phyloP scores from a whole-genome alignment of 345 rosid species.

The Gossypium rotundifolium region DNA sequence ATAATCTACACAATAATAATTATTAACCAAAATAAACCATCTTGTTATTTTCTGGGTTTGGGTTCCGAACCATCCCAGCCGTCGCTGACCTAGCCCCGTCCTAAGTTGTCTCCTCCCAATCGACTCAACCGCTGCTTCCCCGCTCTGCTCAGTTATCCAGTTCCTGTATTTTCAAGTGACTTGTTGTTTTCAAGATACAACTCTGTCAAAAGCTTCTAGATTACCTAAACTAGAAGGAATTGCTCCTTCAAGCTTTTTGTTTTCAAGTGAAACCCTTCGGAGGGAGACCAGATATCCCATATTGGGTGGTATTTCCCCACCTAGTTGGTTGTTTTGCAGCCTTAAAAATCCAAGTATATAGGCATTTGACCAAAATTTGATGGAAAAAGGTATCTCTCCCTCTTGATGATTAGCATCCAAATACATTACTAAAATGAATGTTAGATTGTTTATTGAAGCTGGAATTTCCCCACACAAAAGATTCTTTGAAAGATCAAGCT shows the following conservation, averaged over 20 bases:
- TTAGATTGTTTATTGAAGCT: constrained; percentile 28
- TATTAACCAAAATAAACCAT: no score
- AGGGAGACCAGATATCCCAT: constrained; percentile 36
- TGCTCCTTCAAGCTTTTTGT: constrained; percentile 38
- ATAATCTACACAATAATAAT: no score
- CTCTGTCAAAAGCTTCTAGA: constrained; percentile 40
- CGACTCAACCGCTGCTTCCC: no score
- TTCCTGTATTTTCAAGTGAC: constrained; percentile 10
- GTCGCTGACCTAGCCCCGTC: no score
- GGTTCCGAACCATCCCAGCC: no score
- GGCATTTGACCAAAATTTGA: constrained; percentile 30
- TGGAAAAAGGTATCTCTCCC: constrained; percentile 39
- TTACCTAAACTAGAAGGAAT: constrained; percentile 40
- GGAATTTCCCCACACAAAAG: constrained; percentile 33
- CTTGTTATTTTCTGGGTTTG: no score
- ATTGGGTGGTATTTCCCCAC: constrained; percentile 29
- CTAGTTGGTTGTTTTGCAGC: constrained; percentile 36
- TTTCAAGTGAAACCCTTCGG: constrained; percentile 38
- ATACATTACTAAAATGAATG: constrained; percentile 33
- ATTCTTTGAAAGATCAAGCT: constrained; percentile 43
- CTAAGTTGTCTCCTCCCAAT: no score
- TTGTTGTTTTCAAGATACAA: constrained; percentile 33
- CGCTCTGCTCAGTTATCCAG: no score
- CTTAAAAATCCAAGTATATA: constrained; percentile 36
- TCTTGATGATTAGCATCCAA: constrained; percentile 35